A percentile compares a stretch with the other conserved stretches of the same genome.
phyloP scores from a whole-genome alignment of 192 early-diverging fungal species.

The Podochytrium sp. region DNA sequence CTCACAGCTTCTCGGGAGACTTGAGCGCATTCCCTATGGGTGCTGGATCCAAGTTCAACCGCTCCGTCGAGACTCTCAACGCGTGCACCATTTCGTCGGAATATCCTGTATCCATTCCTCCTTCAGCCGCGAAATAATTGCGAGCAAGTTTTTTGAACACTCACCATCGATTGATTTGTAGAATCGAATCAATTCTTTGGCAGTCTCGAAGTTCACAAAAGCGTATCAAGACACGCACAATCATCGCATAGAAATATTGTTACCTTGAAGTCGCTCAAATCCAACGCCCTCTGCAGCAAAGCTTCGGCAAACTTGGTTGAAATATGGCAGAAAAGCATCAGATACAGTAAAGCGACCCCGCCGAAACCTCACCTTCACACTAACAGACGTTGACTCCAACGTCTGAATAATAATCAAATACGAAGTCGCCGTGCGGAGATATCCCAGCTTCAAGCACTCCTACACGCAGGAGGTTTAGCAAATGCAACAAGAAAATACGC shows the following conservation, averaged over 20 bases:
- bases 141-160: background rate
- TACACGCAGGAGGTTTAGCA: too few relatives aligned
- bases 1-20: background rate
- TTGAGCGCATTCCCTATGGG: background rate
- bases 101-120: background rate
- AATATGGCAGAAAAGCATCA: too few relatives aligned
- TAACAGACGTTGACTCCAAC: constrained; percentile 71
- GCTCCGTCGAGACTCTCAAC: background rate
- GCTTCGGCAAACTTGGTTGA: constrained; percentile 57
- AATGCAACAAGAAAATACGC: background rate
- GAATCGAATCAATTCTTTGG: constrained; percentile 80
- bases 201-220: constrained; percentile 62
- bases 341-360: background rate
- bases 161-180: constrained; percentile 78
- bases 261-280: constrained; percentile 79
- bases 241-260: too few relatives aligned
- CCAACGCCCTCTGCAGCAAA: constrained; percentile 73
- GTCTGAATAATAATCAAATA: constrained; percentile 93
- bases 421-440: constrained; percentile 85
- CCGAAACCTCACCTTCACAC: constrained; percentile 59
- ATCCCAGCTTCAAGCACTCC: constrained; percentile 69
- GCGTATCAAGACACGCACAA: constrained; percentile 9
- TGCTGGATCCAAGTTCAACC: background rate
- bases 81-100: background rate
- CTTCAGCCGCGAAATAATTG: background rate